A percentile compares a stretch with the other conserved stretches of the same genome.
Conservation (phyloP, 1,284 basidiomycete species). For the Sanghuangporus sanghuang region DNA sequence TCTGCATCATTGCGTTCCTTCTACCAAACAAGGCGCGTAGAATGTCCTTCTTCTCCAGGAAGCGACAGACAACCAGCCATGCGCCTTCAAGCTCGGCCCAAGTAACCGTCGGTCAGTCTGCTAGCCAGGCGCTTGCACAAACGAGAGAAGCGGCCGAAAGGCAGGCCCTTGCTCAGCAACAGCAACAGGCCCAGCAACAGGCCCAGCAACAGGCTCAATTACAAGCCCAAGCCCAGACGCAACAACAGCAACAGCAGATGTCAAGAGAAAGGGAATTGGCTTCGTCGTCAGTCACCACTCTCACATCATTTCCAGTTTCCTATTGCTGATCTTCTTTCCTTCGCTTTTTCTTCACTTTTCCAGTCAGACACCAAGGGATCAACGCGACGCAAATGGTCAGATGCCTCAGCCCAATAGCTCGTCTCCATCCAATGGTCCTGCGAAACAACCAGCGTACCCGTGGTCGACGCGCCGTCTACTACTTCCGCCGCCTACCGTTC, state of each 20-base stretch:
- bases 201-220: constrained; percentile 44
- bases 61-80: constrained; percentile 48
- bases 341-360: background rate
- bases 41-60: constrained; percentile 85
- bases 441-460: constrained; percentile 65
- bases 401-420: constrained; percentile 19
- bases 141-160: constrained; percentile 18
- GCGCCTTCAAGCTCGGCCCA: constrained; percentile 33
- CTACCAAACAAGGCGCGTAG: constrained; percentile 53
- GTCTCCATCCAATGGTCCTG: constrained; percentile 26
- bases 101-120: constrained; percentile 53
- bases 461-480: constrained; percentile 71
- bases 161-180: constrained; percentile 39
- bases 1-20: constrained; percentile 51
- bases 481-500: constrained; percentile 57
- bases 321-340: background rate
- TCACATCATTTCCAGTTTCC: background rate
- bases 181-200: constrained; percentile 19
- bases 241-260: constrained; percentile 10
- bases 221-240: constrained; percentile 25
- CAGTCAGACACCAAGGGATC: background rate
- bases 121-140: constrained; percentile 41
- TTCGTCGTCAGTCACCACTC: constrained; percentile 9
- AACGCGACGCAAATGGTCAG: constrained; percentile 1
- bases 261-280: constrained; percentile 12